Evolutionary conservation across 768 basidiomycete genomes (phyloP).

Genomic region (Mrakia gelida): DNA sequence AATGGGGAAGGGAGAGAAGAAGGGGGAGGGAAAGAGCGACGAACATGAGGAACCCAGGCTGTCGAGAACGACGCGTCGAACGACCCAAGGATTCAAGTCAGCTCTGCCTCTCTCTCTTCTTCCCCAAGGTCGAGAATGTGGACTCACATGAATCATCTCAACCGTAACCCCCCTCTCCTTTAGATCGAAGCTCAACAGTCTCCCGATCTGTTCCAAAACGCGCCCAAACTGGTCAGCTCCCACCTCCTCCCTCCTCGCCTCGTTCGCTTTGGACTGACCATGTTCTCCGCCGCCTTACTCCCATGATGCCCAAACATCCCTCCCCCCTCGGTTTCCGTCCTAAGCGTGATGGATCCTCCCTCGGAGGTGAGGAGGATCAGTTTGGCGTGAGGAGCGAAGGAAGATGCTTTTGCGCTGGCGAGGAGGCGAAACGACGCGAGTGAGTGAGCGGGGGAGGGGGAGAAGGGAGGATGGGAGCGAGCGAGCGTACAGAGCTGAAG

Average conservation of each 20-base stretch:
- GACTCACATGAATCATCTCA: slow-evolving; percentile 50
- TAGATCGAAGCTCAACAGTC: slow-evolving; percentile 48
- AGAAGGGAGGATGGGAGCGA: background rate
- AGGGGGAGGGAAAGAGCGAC: slow-evolving; percentile 20
- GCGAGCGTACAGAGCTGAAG: slow-evolving; percentile 39
- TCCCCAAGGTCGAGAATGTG: background rate
- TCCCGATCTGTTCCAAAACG: slow-evolving; percentile 37
- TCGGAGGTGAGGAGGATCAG: slow-evolving; percentile 52
- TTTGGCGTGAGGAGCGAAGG: slow-evolving; percentile 44
- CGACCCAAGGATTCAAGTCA: background rate
- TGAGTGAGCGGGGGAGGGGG: too few species aligned
- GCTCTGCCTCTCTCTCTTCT: background rate
- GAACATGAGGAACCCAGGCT: slow-evolving; percentile 54
- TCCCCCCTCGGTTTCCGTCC: slow-evolving; percentile 50
- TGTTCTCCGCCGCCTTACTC: slow-evolving; percentile 52
- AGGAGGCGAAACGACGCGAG: too few species aligned
- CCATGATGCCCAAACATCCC: slow-evolving; percentile 55
- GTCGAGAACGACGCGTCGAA: background rate
- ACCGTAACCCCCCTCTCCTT: slow-evolving; percentile 47
- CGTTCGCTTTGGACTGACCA: slow-evolving; percentile 42
- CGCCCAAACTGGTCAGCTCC: background rate
- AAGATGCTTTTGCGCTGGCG: slow-evolving; percentile 34
- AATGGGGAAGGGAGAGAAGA: too few species aligned
- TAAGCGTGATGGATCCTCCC: slow-evolving; percentile 50
- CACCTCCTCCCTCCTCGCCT: background rate